phyloP scores from a whole-genome alignment of 2,329 filamentous ascomycete genomes.

The Aspergillus brasiliensis region DNA sequence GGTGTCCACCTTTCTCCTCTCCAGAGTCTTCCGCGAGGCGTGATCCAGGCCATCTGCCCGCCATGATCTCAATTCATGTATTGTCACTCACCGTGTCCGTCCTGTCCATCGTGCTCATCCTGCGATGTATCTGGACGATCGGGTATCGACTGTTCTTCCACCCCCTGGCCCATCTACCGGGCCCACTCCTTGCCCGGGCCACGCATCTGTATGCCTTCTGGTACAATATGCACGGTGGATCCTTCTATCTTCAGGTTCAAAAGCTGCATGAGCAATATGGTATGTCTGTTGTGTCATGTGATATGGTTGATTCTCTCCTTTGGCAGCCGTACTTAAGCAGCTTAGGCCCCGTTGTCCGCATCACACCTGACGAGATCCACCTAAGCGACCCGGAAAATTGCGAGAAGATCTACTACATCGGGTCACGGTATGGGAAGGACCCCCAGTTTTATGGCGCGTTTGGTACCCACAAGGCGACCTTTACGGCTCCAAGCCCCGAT shows the following conservation, averaged over 20 bases:
- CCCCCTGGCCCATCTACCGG: constrained; percentile 31
- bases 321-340: neutral
- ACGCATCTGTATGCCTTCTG: constrained; percentile 27
- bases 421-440: constrained; percentile 28
- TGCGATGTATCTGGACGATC: constrained; percentile 10
- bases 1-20: neutral
- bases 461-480: constrained; percentile 32
- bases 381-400: constrained; percentile 29
- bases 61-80: neutral
- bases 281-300: constrained; percentile 6
- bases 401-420: constrained; percentile 29
- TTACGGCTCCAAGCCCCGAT: constrained; percentile 29
- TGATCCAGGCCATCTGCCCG: neutral
- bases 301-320: neutral
- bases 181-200: constrained; percentile 29
- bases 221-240: constrained; percentile 27
- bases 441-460: constrained; percentile 30
- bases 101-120: neutral
- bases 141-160: constrained; percentile 32
- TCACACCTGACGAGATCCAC: constrained; percentile 32
- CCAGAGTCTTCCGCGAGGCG: neutral
- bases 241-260: constrained; percentile 28
- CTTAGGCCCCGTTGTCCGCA: constrained; percentile 32
- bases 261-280: constrained; percentile 32
- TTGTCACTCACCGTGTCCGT: constrained; percentile 5